Evolutionary conservation across 2,329 filamentous ascomycete genomes (phyloP), one percentile per base, ranked within the genome.

Genomic region (Phaeophleospora eucalypticola): DNA sequence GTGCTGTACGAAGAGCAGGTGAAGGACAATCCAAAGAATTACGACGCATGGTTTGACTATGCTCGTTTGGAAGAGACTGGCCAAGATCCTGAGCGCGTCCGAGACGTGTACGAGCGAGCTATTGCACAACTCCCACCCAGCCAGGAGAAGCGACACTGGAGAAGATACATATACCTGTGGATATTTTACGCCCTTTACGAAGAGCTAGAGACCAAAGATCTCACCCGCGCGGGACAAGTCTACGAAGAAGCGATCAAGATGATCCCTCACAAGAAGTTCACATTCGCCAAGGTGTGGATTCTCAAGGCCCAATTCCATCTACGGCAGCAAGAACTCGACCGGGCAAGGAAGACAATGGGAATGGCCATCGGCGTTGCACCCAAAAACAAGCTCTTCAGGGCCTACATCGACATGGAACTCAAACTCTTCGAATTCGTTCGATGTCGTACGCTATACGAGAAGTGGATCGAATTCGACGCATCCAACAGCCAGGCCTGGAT

Each of bases 111-210:
- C 69, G 93, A 98, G 70, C 81, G 89, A 59, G 93, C 93, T 2
- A 95, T 98, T 58, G 89, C 93, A 4, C 91, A 98, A 63, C 82
- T 97, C 12, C 93, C 93, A 2, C 91, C 93, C 0, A 94, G 89
- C 16, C 87, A 94, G 59, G 93, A 97, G 67, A 98, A 98, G 75
- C 82, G 93, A 38, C 90, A 97, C 67, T 98, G 93, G 93, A 80
- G 93, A 56, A 79, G 93, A 29, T 98, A 98, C 68, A 94, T 98
- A 50, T 98, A 97, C 65, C 79, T 98, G 1, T 98, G 91, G 89
- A 81, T 97, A 36, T 96, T 97, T 71, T 98, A 97, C 68, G 93
- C 93, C 8, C 73, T 96, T 15, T 97, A 87, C 81, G 93, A 97
- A 67, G 93, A 98, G 68, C 83, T 87, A 67, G 85, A 91, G 54